Conservation (phyloP, 2,329 filamentous ascomycete species). For the Phyllosticta citribraziliensis region DNA sequence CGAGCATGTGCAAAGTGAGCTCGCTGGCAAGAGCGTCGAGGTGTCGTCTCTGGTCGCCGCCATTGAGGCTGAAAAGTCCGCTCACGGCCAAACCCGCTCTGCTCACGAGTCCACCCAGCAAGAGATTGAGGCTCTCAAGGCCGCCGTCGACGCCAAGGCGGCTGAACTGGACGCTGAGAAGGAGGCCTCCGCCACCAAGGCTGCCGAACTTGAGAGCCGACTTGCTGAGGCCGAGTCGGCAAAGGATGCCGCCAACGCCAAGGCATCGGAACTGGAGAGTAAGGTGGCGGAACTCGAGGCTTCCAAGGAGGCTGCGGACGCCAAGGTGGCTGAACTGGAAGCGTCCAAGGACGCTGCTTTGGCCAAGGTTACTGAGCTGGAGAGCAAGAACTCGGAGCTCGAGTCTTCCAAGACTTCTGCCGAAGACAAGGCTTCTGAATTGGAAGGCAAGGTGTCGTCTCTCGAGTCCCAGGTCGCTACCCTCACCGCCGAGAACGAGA, state of each 20-base stretch:
- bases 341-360: not conserved
- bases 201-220: constrained; percentile 18
- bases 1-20: constrained; percentile 6
- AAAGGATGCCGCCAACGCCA: constrained; percentile 13
- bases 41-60: constrained; percentile 1
- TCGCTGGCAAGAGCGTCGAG: constrained; percentile 7
- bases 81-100: not conserved
- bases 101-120: constrained; percentile 5
- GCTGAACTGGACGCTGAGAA: constrained; percentile 12
- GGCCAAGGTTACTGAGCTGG: constrained; percentile 7
- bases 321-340: not conserved
- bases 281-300: constrained; percentile 9
- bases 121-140: constrained; percentile 2
- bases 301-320: not conserved
- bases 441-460: constrained; percentile 18
- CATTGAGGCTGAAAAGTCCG: constrained; percentile 2
- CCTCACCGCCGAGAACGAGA: constrained; percentile 6
- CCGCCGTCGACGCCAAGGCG: constrained; percentile 6
- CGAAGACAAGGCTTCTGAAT: not conserved
- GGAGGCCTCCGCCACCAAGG: constrained; percentile 16
- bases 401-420: constrained; percentile 12
- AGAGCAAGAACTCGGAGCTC: constrained; percentile 21
- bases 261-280: constrained; percentile 17
- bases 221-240: constrained; percentile 11
- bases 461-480: constrained; percentile 12